Evolutionary conservation across 352 stramenopile genomes (phyloP), one percentile per base, ranked within the genome.

Genomic region (Peronospora belbahrii): DNA sequence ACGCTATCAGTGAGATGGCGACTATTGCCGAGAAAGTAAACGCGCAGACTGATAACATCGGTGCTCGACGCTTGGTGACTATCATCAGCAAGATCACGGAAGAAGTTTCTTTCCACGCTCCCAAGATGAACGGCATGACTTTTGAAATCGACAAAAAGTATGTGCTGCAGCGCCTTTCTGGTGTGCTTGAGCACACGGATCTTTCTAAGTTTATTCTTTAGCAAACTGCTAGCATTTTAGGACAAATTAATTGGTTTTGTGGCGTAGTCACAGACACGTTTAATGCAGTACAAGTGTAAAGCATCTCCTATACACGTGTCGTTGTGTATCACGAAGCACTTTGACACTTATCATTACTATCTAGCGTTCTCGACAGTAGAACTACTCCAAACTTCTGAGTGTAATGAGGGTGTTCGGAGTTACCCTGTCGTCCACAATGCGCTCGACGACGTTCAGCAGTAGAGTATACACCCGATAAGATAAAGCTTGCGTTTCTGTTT

Each of bases 201-300:
- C 75, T 98, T 14, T 97, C 89, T 32, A 97, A 97, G 68, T 99
- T 97, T 70, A 98, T 99, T 62, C 77, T 99, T 36, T 98, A 94
- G 56, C 27, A n/a, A n/a, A n/a, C n/a, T n/a, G 24, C 24, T 28
- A 13, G 7, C 24, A 28, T 28, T n/a, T 28, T 28, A 11, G 6
- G 24, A 28, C 24, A 28, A 11, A 1, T 11, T 1, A 2, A 28
- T 9, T 27, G 24, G 24, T 9, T n/a, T 28, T 28, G 24, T 28
- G 6, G 6, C 11, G 24, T 28, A 28, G 24, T 28, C 24, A 28
- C 6, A 28, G 24, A 28, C 3, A 28, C 24, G 24, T 28, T 27
- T 28, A 9, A 2, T 28, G 24, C 24, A 28, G 24, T 28, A 9
- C 24, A 28, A 28, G 24, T 28, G 6, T 0, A 28, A 28, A 28